Base-by-base conservation (phyloP, 768 basidiomycete species). In the Suillus weaverae region DNA sequence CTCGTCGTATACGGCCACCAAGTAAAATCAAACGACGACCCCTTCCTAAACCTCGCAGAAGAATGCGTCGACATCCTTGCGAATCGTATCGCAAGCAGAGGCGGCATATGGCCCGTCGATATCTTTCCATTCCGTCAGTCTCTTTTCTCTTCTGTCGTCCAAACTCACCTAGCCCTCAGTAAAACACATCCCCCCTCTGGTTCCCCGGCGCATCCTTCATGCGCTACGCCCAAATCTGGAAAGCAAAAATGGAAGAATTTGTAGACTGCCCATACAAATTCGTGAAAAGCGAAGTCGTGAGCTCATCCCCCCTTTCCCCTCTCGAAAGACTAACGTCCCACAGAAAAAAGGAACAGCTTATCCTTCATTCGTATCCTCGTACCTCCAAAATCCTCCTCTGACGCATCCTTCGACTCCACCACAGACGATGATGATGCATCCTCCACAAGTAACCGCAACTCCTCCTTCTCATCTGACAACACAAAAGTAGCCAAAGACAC, bases 141-240 rank as follows among this genome's bases (percentile, higher is more conserved):
- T 4, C 57, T 26, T 16, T 48, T 6, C 1, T 38, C 36, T 32
- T 44, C 36, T 33, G 4, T 5, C 7, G 20, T 22, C 9, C 36
- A 10, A 20, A 33, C n/a, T 10, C 20, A 51, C 38, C 20, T 51
- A 18, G 32, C 46, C n/a, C 44, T 8, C 69, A 74, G 80, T 92
- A 68, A 82, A 81, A 70, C 72, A 84, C 68, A 70, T 91, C n/a
- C 33, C 91, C 91, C 0, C 70, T 72, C 48, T 91, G 89, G 87
- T 77, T 85, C 55, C 91, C 91, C 30, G 89, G 89, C 13, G 82
- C 86, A 6, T 83, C 82, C 2, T 94, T 92, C 78, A 84, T 85
- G 72, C 75, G 77, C 22, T 87, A 87, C 64, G 89, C 89, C 1
- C 75, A 64, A 9, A 71, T 66, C 10, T 91, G 90, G 90, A 89